Evolutionary conservation across 345 rosid genomes (phyloP), one percentile per base, ranked within the genome.

Genomic region (Euphorbia lathyris): DNA sequence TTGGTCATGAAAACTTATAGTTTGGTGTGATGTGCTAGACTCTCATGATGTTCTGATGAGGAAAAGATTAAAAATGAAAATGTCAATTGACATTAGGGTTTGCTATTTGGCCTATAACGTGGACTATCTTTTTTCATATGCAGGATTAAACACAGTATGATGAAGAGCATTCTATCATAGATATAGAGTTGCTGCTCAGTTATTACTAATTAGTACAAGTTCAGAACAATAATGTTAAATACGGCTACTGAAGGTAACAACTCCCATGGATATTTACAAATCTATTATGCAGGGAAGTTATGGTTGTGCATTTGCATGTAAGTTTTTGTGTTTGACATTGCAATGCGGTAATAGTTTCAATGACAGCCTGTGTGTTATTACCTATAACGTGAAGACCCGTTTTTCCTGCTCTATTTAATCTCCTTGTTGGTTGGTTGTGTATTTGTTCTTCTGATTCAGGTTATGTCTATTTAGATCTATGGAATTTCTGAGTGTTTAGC

Each of bases 261-360:
- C 30, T 47, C 30, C 26, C 17, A 13, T 17, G 34, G 51, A 30
- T 17, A 3, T 30, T 45, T 40, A 16, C 30, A 20, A 27, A 19
- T 47, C 9, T 62, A 29, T 29, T 65, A 19, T 27, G 57, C 62
- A 68, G 63, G 19, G 60, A 52, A 36, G 26, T 40, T 26, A 9
- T 23, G n/a, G 5, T 56, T 25, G 71, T 68, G 71, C 51, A 53
- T 56, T 26, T 56, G 63, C 68, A 65, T 65, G 34, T 63, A 43
- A 14, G 34, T 40, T 34, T 57, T 66, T 51, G 48, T 67, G 27
- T 34, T 34, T 17, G 30, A 14, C 32, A 23, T 67, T 40, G 50
- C 50, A 67, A 52, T 36, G 62, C 23, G 20, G 60, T 40, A 36
- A 9, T 63, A 10, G 27, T 63, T 38, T 38, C 17, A 38, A 34